Evolutionary conservation across 352 stramenopile species (phyloP).

Genomic region (Globisporangium irregulare): DNA sequence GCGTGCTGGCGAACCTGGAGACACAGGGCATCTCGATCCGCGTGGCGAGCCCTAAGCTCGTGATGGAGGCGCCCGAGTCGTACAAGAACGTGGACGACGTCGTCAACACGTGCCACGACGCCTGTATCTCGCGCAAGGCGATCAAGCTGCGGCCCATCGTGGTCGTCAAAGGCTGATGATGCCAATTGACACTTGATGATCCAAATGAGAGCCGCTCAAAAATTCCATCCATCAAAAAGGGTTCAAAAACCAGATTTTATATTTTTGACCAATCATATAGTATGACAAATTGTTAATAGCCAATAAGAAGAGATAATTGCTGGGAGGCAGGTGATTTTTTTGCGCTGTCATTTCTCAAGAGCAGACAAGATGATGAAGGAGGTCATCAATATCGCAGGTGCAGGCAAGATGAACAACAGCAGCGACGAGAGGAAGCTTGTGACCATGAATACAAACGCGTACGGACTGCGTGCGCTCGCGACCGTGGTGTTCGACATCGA

Average conservation of each 20-base stretch:
- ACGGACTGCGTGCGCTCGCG: constrained; percentile 57
- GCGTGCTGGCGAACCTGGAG: neutral
- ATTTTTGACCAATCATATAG: neutral
- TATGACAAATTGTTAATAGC: neutral
- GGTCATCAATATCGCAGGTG: neutral
- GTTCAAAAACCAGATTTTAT: neutral
- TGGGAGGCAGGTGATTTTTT: neutral
- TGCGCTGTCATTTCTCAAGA: neutral
- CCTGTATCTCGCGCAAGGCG: neutral
- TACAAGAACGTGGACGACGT: neutral
- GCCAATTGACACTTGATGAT: neutral
- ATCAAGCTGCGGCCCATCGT: neutral
- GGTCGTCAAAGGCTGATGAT: neutral
- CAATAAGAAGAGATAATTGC: neutral
- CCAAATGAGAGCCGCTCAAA: neutral
- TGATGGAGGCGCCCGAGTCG: neutral
- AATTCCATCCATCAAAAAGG: neutral
- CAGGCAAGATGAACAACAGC: neutral
- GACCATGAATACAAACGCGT: constrained; percentile 13
- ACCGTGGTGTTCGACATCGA: constrained; percentile 85
- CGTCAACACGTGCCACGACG: neutral
- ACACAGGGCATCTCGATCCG: neutral
- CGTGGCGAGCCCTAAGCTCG: neutral
- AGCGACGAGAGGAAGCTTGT: neutral
- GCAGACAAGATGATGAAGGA: constrained; percentile 7